These are phyloP conservation scores for Penicillium lagena DNA, from an alignment of 495 filamentous ascomycete species.

Conservation along the genomic window DNA sequence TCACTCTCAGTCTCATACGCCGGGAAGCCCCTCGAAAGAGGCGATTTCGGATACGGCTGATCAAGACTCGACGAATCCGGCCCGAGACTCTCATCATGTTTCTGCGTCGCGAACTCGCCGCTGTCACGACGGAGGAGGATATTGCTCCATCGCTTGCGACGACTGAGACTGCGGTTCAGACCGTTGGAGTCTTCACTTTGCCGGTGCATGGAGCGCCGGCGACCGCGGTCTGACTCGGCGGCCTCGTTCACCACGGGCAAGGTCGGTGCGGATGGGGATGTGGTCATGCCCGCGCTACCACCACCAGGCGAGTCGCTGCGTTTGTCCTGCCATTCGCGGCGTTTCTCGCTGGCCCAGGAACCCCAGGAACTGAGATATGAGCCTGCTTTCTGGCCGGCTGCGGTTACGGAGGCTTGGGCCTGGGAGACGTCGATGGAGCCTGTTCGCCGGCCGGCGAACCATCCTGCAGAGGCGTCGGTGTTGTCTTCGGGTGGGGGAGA, in stretches of 20 bases:
- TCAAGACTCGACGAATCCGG: constrained; percentile 5
- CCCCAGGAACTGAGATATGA: constrained; percentile 93
- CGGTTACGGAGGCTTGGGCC: constrained; percentile 61
- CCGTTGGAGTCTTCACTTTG: constrained; percentile 23
- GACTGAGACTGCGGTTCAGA: constrained; percentile 32
- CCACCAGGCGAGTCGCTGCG: constrained; percentile 21
- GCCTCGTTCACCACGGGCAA: constrained; percentile 22
- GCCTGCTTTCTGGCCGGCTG: constrained; percentile 67
- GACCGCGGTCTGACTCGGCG: constrained; percentile 24
- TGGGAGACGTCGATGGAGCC: constrained; percentile 52
- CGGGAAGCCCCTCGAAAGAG: constrained; percentile 25
- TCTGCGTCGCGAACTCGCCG: constrained; percentile 19
- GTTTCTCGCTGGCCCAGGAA: constrained; percentile 88
- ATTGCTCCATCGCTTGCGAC: constrained; percentile 42
- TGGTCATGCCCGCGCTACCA: constrained; percentile 5
- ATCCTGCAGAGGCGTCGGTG: constrained; percentile 17
- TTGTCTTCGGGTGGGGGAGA: constrained; percentile 13
- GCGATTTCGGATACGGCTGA: constrained; percentile 26
- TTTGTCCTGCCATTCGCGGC: constrained; percentile 53
- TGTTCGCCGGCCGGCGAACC: constrained; percentile 27
- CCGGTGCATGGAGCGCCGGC: constrained; percentile 26
- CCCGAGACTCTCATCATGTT: constrained; percentile 14
- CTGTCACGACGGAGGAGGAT: constrained; percentile 35
- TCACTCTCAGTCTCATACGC: constrained; percentile 7
- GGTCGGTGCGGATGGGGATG: constrained; percentile 25